Conservation (phyloP, 2,329 filamentous ascomycete genomes). For the Pezicula neosporulosa region DNA sequence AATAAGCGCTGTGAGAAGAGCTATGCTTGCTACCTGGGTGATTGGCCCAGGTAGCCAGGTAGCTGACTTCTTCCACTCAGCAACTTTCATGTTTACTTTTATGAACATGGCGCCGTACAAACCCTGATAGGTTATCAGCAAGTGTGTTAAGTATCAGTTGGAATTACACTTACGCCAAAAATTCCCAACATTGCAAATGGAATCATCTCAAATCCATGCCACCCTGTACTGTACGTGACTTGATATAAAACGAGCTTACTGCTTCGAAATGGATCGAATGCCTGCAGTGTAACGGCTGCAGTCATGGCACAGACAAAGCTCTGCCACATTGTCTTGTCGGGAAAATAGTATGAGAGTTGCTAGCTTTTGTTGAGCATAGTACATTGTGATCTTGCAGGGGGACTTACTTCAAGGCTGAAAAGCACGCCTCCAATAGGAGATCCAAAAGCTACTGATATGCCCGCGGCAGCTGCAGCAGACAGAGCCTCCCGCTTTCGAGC, state of each 20-base stretch:
- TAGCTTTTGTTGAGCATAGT: slow-evolving; percentile 29
- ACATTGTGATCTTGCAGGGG: neutral
- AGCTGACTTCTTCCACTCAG: slow-evolving; percentile 69
- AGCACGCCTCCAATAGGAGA: slow-evolving; percentile 91
- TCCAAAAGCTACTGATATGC: slow-evolving; percentile 91
- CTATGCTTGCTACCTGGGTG: slow-evolving; percentile 74
- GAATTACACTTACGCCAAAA: slow-evolving; percentile 56
- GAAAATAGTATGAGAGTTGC: slow-evolving; percentile 96
- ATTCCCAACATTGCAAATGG: slow-evolving; percentile 86
- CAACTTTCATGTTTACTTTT: slow-evolving; percentile 85
- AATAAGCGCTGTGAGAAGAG: slow-evolving; percentile 78
- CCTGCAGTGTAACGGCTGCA: slow-evolving; percentile 90
- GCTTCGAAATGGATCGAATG: slow-evolving; percentile 89
- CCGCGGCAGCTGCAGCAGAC: slow-evolving; percentile 86
- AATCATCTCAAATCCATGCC: slow-evolving; percentile 91
- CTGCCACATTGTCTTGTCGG: slow-evolving; percentile 99
- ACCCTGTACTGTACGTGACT: slow-evolving; percentile 85
- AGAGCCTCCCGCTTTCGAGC: slow-evolving; percentile 91
- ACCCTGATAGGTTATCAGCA: slow-evolving; percentile 44
- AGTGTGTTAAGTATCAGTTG: no score
- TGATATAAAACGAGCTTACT: slow-evolving; percentile 96
- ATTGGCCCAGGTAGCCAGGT: slow-evolving; percentile 70
- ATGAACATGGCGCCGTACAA: slow-evolving; percentile 94
- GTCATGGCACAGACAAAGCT: slow-evolving; percentile 99
- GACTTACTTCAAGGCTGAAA: slow-evolving; percentile 80